A percentile compares a stretch with the other conserved stretches of the same genome.
Conservation (phyloP, 768 basidiomycete species). For the Coprinopsis strossmayeri region DNA sequence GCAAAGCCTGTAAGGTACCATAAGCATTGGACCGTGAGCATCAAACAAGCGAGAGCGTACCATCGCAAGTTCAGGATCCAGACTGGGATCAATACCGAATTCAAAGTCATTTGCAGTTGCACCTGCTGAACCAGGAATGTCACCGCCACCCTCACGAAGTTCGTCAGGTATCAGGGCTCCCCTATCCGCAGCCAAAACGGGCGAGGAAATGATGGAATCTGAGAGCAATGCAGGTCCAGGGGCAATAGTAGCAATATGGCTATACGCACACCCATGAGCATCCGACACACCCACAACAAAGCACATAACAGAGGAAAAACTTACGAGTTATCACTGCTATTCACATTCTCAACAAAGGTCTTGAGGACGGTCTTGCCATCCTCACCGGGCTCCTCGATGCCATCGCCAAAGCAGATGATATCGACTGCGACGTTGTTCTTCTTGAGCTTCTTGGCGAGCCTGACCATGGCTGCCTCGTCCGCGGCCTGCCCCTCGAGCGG, state of each 20-base stretch:
- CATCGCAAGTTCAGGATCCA: slow-evolving; percentile 97
- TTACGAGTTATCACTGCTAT: slow-evolving; percentile 82
- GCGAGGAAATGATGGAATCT: slow-evolving; percentile 72
- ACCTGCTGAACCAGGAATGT: slow-evolving; percentile 17
- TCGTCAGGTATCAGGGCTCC: slow-evolving; percentile 61
- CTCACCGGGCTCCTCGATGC: slow-evolving; percentile 60
- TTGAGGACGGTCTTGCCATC: slow-evolving; percentile 62
- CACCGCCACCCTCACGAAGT: slow-evolving; percentile 35
- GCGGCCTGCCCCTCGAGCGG: slow-evolving; percentile 68
- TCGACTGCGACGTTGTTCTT: slow-evolving; percentile 99
- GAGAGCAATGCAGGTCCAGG: slow-evolving; percentile 79
- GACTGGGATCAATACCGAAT: slow-evolving; percentile 89
- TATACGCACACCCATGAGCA: slow-evolving; percentile 20
- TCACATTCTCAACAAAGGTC: slow-evolving; percentile 78
- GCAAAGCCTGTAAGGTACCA: slow-evolving; percentile 62
- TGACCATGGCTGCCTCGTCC: slow-evolving; percentile 75
- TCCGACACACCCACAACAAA: neutral
- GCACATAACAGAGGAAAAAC: slow-evolving; percentile 20
- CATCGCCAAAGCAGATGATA: slow-evolving; percentile 86
- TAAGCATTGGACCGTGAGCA: neutral
- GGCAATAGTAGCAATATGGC: slow-evolving; percentile 76
- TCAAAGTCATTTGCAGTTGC: slow-evolving; percentile 52
- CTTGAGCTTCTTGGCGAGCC: slow-evolving; percentile 94
- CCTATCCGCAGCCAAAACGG: slow-evolving; percentile 77
- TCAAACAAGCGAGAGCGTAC: slow-evolving; percentile 34